Evolutionary conservation across 2,329 filamentous ascomycete species (phyloP).

Genomic region (Fusarium luffae): DNA sequence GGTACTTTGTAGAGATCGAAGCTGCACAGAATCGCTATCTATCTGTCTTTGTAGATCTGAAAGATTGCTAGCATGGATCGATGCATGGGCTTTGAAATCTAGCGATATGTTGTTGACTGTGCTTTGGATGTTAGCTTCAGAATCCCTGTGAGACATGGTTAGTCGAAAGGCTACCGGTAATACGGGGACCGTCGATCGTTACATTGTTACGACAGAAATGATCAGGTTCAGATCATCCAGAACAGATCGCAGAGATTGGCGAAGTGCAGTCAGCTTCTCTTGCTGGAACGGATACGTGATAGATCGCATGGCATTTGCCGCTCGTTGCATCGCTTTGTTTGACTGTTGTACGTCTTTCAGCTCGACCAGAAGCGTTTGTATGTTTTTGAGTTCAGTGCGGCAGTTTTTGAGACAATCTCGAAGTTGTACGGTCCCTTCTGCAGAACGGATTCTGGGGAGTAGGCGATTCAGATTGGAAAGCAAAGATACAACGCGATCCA

Average conservation of each 20-base stretch:
- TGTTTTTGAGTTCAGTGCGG: no score
- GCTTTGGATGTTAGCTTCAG: accelerated
- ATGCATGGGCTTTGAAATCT: background rate
- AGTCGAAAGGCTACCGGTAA: background rate
- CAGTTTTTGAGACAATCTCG: no score
- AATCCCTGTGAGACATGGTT: background rate
- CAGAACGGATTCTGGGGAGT: no score
- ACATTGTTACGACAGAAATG: background rate
- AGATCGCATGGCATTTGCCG: background rate
- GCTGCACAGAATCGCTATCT: background rate
- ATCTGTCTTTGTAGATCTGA: background rate
- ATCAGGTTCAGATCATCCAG: background rate
- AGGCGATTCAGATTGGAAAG: no score
- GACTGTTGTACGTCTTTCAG: no score
- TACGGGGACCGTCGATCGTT: accelerated
- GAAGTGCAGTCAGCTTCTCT: background rate
- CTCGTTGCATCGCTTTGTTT: no score
- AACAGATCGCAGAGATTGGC: background rate
- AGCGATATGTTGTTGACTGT: background rate
- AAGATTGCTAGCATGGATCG: accelerated
- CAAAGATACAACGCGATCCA: no score
- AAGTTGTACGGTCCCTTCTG: no score
- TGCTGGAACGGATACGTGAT: background rate
- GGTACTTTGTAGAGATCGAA: background rate
- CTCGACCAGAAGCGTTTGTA: no score